Conservation (phyloP, 306 rosid genomes). For the Myrica gale region DNA sequence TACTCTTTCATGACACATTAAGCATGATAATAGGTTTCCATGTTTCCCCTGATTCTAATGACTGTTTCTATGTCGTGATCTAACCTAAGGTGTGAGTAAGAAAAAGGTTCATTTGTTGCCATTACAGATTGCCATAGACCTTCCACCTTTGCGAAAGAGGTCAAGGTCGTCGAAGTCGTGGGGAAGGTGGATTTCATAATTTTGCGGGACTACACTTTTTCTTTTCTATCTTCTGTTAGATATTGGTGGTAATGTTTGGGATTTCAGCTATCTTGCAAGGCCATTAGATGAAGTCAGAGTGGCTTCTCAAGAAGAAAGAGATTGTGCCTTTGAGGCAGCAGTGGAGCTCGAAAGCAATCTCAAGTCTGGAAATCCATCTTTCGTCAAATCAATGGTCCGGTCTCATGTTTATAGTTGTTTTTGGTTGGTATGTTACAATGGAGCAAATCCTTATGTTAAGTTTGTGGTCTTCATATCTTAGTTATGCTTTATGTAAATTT, state of each 20-base stretch:
- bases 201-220: neutral
- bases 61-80: conserved; percentile 3
- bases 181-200: conserved; percentile 50
- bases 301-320: conserved; percentile 57
- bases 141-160: conserved; percentile 49
- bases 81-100: neutral
- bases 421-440: conserved; percentile 69
- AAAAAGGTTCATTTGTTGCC: conserved; percentile 6
- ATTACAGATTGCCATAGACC: conserved; percentile 38
- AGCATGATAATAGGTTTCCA: neutral
- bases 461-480: neutral
- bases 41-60: neutral
- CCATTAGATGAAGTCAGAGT: conserved; percentile 57
- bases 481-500: neutral
- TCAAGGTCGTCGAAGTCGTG: conserved; percentile 50
- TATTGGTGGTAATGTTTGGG: conserved; percentile 26
- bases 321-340: conserved; percentile 51
- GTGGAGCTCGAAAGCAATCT: conserved; percentile 47
- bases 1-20: neutral
- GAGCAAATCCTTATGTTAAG: neutral
- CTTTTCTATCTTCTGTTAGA: conserved; percentile 9
- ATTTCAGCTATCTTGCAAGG: conserved; percentile 60
- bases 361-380: conserved; percentile 47
- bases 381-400: conserved; percentile 72
- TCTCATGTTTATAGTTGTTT: conserved; percentile 90